phyloP scores from a whole-genome alignment of 441 rosid species.

The Croton setiger region DNA sequence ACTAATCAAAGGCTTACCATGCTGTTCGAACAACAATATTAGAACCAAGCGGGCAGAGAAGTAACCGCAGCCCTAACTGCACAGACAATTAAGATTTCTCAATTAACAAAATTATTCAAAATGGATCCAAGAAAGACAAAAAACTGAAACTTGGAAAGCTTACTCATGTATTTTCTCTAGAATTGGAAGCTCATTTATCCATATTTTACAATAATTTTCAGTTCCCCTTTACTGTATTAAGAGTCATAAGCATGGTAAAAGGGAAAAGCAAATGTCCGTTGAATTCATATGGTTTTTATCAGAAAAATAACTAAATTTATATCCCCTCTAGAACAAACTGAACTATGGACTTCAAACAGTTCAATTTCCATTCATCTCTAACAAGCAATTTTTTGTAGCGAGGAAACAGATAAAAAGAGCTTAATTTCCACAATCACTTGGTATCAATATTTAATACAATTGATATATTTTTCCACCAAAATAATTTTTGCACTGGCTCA shows the following conservation, averaged over 20 bases:
- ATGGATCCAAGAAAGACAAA: not conserved
- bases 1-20: slow-evolving; percentile 37
- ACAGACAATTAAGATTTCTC: not conserved
- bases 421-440: not conserved
- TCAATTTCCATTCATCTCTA: not conserved
- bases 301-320: not conserved
- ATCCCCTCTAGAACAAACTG: too few relatives aligned
- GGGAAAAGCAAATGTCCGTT: not conserved
- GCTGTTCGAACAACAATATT: slow-evolving; percentile 57
- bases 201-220: too few relatives aligned
- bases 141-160: not conserved
- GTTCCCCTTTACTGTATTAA: too few relatives aligned
- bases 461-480: not conserved
- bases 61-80: slow-evolving; percentile 59
- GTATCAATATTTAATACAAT: not conserved
- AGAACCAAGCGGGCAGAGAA: slow-evolving; percentile 51
- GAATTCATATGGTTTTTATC: not conserved
- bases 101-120: not conserved
- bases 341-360: not conserved
- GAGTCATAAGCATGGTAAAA: not conserved
- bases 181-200: not conserved
- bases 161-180: not conserved
- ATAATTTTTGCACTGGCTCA: not conserved
- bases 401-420: not conserved
- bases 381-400: not conserved